Evolutionary conservation across 805 yeast genomes (phyloP), one percentile per base, ranked within the genome.

Genomic region (Ogataea trehalophila): DNA sequence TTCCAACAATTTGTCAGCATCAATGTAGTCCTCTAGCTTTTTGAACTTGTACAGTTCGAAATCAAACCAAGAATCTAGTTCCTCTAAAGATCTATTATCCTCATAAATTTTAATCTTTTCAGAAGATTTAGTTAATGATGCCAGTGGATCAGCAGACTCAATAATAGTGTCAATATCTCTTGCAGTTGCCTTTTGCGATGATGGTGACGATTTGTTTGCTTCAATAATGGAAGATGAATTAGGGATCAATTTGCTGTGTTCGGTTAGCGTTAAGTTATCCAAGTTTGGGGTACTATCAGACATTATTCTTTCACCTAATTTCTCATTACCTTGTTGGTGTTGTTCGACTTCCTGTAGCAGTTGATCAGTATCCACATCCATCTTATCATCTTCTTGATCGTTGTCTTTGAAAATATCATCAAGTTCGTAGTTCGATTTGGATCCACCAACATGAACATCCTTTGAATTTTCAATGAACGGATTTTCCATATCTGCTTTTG

Each of bases 121-220:
- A 4, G 57, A 17, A 8, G 53, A 45, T 14, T 53, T 50, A 0
- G 63, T 58, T 11, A 61, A 37, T 1, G 51, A 36, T 1, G 57
- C 44, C 16, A 61, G 42, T n/a, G 65, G 65, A 44, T 61, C 65
- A 8, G 57, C 36, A 3, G 56, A 48, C 33, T 55, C 60, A 20
- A 57, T 48, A 6, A 58, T 52, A 5, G 54, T 47, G 18, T 47
- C 47, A 22, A 52, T 45, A n/a, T 53, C 57, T 33, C 46, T 43
- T 1, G 46, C 16, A 8, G 8, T 4, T 33, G 29, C 16, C 13
- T 34, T 18, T 26, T 26, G 31, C 13, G 31, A 9, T 11, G 31
- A 26, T 11, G 31, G 31, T 26, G 31, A 9, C 11, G 2, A 4
- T 11, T 26, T 26, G 31, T 2, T 26, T 26, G 7, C 31, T 26